phyloP scores from a whole-genome alignment of 148 eudicot genomes.

The Talinum fruticosum region DNA sequence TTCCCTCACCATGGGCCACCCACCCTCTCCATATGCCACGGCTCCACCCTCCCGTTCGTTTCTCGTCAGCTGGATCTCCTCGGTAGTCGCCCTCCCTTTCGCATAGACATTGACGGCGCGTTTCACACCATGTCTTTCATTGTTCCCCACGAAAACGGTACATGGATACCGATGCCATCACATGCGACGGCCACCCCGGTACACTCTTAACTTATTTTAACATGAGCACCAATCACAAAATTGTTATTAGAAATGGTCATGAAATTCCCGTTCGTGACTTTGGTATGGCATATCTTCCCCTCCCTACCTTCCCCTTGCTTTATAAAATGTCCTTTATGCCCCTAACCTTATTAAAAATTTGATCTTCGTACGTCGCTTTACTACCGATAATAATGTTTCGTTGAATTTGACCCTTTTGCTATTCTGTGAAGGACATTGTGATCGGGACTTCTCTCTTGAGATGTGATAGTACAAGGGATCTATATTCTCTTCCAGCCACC shows the following conservation, averaged over 20 bases:
- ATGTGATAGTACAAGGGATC: background rate
- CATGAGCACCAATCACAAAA: background rate
- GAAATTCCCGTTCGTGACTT: too few species aligned
- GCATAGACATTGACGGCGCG: background rate
- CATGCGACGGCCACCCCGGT: background rate
- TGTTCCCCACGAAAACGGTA: background rate
- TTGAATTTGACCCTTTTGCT: constrained; percentile 2
- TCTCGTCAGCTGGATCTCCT: background rate
- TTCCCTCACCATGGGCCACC: background rate
- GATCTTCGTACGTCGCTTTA: background rate
- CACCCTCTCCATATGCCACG: background rate
- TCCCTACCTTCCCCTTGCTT: background rate
- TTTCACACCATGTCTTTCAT: background rate
- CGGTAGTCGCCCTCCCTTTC: background rate
- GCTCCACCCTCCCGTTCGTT: too few species aligned
- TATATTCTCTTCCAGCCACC: background rate
- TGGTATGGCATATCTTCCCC: background rate
- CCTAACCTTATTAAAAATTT: too few species aligned
- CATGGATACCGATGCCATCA: background rate
- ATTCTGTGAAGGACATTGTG: background rate
- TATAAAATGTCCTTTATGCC: too few species aligned
- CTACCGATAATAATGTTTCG: constrained; percentile 1
- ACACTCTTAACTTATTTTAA: background rate
- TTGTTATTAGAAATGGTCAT: background rate
- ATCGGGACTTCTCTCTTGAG: background rate